Base-by-base conservation (phyloP, 75 land plant species). In the Gnetum montanum region DNA sequence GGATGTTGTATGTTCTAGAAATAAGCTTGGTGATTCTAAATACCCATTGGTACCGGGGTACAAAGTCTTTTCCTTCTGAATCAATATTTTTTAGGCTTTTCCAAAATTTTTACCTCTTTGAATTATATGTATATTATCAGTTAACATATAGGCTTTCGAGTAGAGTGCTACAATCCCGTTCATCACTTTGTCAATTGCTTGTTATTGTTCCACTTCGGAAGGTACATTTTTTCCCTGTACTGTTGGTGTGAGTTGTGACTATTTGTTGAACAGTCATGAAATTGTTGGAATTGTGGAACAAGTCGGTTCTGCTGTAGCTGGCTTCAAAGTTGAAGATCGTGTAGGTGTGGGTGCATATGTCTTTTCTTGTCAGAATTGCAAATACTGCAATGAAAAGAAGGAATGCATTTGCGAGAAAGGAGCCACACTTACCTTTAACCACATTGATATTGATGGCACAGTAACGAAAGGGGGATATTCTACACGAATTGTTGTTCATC, bases 41-140 rank as follows among this genome's bases (percentile, higher is more conserved):
- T 92, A 88, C 54, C 97, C 97, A 16, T 49, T 92, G 30, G 97
- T 92, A 38, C 97, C 94, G 22, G 97, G 97, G 97, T 91, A 71
- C 38, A 74, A 38, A 40, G 13, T 37, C 18, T 29, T 16, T 50
- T 23, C n/a, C n/a, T n/a, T n/a, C n/a, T n/a, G n/a, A n/a, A n/a
- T n/a, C n/a, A n/a, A n/a, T n/a, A n/a, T n/a, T n/a, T n/a, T n/a
- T n/a, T n/a, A n/a, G n/a, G n/a, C n/a, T n/a, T n/a, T n/a, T n/a
- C n/a, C n/a, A n/a, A n/a, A n/a, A n/a, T n/a, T n/a, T n/a, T n/a
- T n/a, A n/a, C n/a, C n/a, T n/a, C n/a, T n/a, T n/a, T n/a, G n/a
- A n/a, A n/a, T n/a, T n/a, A n/a, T n/a, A n/a, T n/a, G n/a, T n/a
- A n/a, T n/a, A n/a, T n/a, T n/a, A n/a, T n/a, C n/a, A n/a, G n/a